Evolutionary conservation across 768 basidiomycete genomes (phyloP).

Genomic region (Lactarius trivialis): DNA sequence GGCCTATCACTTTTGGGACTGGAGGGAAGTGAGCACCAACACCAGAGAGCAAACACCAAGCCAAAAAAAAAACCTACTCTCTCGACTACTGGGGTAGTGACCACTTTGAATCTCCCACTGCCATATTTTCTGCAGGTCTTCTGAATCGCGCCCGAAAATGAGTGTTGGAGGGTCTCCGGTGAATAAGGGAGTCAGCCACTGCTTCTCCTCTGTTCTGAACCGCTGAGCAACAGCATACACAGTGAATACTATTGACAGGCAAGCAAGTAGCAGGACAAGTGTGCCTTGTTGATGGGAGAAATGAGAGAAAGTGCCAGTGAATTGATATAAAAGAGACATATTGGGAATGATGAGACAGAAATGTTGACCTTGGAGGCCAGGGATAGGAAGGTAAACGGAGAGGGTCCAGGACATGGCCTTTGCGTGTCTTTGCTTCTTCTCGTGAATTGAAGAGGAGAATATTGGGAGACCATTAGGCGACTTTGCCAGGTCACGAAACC

Average conservation of each 20-base stretch:
- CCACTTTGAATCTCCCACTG: constrained; percentile 92
- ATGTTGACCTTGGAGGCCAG: constrained; percentile 49
- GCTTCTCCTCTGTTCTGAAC: constrained; percentile 54
- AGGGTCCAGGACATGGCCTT: constrained; percentile 49
- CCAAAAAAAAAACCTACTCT: constrained; percentile 50
- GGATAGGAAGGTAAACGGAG: constrained; percentile 52
- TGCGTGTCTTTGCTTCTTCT: constrained; percentile 52
- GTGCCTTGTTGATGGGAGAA: constrained; percentile 56
- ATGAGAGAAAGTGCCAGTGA: constrained; percentile 44
- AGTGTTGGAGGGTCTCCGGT: constrained; percentile 60
- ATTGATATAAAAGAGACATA: constrained; percentile 51
- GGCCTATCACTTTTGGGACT: constrained; percentile 71
- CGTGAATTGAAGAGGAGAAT: constrained; percentile 54
- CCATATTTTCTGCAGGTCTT: constrained; percentile 89
- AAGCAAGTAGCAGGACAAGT: constrained; percentile 42
- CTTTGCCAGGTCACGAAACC: constrained; percentile 39
- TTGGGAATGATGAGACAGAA: constrained; percentile 57
- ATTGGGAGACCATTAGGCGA: constrained; percentile 40
- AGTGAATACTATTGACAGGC: constrained; percentile 44
- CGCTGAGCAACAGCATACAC: constrained; percentile 55
- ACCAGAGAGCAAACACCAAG: constrained; percentile 2
- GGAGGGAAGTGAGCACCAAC: constrained; percentile 13
- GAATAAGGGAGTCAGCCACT: constrained; percentile 51
- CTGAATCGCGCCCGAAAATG: constrained; percentile 61
- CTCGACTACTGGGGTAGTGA: constrained; percentile 81